These are phyloP conservation scores for Phialophora macrospora DNA, from an alignment of 2,329 filamentous ascomycete species.

Conservation along the genomic window DNA sequence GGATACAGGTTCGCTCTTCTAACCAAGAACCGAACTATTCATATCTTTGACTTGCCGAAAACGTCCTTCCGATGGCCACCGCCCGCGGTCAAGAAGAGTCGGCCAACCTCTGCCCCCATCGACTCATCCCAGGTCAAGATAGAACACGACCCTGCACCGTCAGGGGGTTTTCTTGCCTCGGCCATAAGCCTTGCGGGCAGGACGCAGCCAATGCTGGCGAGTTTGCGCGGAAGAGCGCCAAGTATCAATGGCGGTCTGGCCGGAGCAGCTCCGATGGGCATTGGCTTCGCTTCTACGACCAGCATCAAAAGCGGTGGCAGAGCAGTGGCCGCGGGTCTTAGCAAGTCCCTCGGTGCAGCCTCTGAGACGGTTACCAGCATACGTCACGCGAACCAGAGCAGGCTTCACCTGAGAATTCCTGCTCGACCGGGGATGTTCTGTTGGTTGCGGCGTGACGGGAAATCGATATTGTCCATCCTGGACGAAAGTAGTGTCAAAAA, in stretches of 20 bases:
- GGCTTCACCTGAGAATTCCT: constrained; percentile 51
- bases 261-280: constrained; percentile 47
- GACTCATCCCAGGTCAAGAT: constrained; percentile 44
- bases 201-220: constrained; percentile 68
- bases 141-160: constrained; percentile 50
- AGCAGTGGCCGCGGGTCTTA: constrained; percentile 56
- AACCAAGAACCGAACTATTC: constrained; percentile 92
- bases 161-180: constrained; percentile 66
- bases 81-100: constrained; percentile 53
- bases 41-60: constrained; percentile 83
- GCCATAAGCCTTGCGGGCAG: constrained; percentile 70
- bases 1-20: constrained; percentile 86
- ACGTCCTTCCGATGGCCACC: constrained; percentile 88
- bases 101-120: constrained; percentile 44
- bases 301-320: constrained; percentile 54
- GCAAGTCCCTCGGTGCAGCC: constrained; percentile 56
- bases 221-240: constrained; percentile 61
- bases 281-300: constrained; percentile 54
- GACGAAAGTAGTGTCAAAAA: constrained; percentile 50
- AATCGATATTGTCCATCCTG: constrained; percentile 51
- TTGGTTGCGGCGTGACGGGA: constrained; percentile 51
- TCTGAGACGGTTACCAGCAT: constrained; percentile 55
- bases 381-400: constrained; percentile 55
- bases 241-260: constrained; percentile 53
- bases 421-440: constrained; percentile 51